Percentiles rank a stretch among this genome's conserved stretches.
phyloP scores from a whole-genome alignment of 75 land plant genomes.

The Selaginella moellendorffii region DNA sequence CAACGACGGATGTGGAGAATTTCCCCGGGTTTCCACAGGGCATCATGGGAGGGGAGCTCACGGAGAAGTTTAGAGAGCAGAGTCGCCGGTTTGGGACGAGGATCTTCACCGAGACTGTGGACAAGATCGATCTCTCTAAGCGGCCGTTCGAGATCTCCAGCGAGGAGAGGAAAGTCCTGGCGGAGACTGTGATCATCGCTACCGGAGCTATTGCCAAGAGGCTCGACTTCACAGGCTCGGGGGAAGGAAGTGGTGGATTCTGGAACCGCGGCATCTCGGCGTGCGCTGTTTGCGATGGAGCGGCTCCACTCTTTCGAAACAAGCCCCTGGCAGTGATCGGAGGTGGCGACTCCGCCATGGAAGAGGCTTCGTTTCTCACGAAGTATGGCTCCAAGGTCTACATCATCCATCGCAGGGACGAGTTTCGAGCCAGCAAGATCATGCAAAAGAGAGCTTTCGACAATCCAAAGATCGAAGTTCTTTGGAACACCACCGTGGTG shows the following conservation, averaged over 20 bases:
- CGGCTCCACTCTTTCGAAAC: slow-evolving; percentile 78
- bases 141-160: slow-evolving; percentile 44
- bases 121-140: slow-evolving; percentile 43
- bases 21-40: slow-evolving; percentile 93
- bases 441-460: slow-evolving; percentile 65
- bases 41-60: slow-evolving; percentile 55
- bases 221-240: slow-evolving; percentile 55
- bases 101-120: slow-evolving; percentile 66
- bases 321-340: slow-evolving; percentile 86
- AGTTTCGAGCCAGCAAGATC: slow-evolving; percentile 85
- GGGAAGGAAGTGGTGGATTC: slow-evolving; percentile 32
- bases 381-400: slow-evolving; percentile 81
- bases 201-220: slow-evolving; percentile 91
- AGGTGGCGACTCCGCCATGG: slow-evolving; percentile 98
- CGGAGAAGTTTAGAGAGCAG: slow-evolving; percentile 65
- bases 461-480: slow-evolving; percentile 81
- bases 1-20: slow-evolving; percentile 92
- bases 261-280: slow-evolving; percentile 94
- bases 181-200: slow-evolving; percentile 70
- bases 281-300: slow-evolving; percentile 93
- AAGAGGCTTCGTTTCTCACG: slow-evolving; percentile 82
- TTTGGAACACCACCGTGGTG: slow-evolving; percentile 63
- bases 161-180: slow-evolving; percentile 32
- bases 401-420: slow-evolving; percentile 59
- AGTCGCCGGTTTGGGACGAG: slow-evolving; percentile 58